Evolutionary conservation across 192 early-diverging fungal species (phyloP).

Genomic region (Piromyces sp.): DNA sequence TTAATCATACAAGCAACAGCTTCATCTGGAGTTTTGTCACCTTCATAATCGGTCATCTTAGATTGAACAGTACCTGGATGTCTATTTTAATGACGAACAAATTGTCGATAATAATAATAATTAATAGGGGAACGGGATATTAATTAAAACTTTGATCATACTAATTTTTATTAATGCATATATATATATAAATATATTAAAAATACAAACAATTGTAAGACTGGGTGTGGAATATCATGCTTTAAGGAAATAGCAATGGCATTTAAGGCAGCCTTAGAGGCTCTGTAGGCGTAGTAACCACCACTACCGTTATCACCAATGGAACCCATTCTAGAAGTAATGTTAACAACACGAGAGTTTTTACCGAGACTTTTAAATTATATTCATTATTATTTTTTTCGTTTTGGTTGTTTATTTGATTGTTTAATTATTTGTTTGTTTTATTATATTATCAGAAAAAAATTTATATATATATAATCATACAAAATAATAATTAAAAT

Average conservation of each 20-base stretch:
- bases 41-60: constrained; percentile 8
- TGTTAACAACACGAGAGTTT: constrained; percentile 1
- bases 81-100: too few relatives aligned
- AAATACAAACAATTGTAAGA: neutral
- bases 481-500: too few relatives aligned
- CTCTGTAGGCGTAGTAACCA: constrained; percentile 8
- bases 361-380: neutral
- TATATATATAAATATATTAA: neutral
- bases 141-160: too few relatives aligned
- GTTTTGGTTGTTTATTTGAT: too few relatives aligned
- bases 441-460: too few relatives aligned
- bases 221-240: neutral
- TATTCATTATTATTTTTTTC: too few relatives aligned
- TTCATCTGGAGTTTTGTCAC: constrained; percentile 3
- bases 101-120: too few relatives aligned
- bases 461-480: too few relatives aligned
- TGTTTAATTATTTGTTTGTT: too few relatives aligned
- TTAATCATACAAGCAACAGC: constrained; percentile 8
- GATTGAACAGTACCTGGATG: constrained; percentile 13
- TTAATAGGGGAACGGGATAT: too few relatives aligned
- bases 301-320: constrained; percentile 7
- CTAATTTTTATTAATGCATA: too few relatives aligned
- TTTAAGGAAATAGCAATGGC: constrained; percentile 5
- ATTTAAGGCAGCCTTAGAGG: constrained; percentile 11
- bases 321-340: constrained; percentile 10